Conservation (phyloP, 495 filamentous ascomycete genomes). For the Penicillium daleae region DNA sequence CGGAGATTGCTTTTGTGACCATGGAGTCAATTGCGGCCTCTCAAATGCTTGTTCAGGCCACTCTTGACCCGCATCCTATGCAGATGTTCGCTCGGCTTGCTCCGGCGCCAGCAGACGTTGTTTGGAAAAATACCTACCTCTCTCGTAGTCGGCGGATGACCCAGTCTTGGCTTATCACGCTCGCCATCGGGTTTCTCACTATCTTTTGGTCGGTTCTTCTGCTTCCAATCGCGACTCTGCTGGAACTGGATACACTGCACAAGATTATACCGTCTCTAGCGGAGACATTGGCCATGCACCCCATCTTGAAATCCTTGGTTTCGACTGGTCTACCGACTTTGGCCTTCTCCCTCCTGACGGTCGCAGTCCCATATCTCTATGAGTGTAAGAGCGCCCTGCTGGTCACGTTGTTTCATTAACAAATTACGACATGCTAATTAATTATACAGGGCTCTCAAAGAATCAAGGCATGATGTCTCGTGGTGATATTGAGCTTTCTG, state of each 20-base stretch:
- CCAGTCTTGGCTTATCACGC: slow-evolving; percentile 79
- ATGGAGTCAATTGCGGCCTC: slow-evolving; percentile 92
- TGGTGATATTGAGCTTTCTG: slow-evolving; percentile 90
- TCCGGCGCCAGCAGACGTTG: slow-evolving; percentile 83
- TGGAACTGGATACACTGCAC: slow-evolving; percentile 77
- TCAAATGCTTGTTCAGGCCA: slow-evolving; percentile 94
- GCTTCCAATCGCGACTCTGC: slow-evolving; percentile 73
- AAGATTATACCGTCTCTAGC: slow-evolving; percentile 73
- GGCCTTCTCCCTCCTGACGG: slow-evolving; percentile 80
- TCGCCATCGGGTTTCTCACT: slow-evolving; percentile 77
- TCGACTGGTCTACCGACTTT: slow-evolving; percentile 86
- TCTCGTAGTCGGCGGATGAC: slow-evolving; percentile 72
- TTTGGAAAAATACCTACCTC: slow-evolving; percentile 94
- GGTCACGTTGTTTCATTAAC: not conserved
- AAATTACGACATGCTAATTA: slow-evolving; percentile 9
- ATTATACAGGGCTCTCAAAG: slow-evolving; percentile 67
- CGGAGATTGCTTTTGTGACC: slow-evolving; percentile 89
- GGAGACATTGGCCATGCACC: slow-evolving; percentile 65
- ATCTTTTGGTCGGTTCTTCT: slow-evolving; percentile 90
- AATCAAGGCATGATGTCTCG: slow-evolving; percentile 93
- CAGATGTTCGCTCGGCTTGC: slow-evolving; percentile 83
- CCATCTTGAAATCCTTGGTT: slow-evolving; percentile 73
- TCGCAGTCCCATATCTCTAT: slow-evolving; percentile 92
- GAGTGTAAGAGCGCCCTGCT: slow-evolving; percentile 61
- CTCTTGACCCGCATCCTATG: slow-evolving; percentile 85